phyloP scores from a whole-genome alignment of 768 basidiomycete genomes.

The Phylloporus arenicola region DNA sequence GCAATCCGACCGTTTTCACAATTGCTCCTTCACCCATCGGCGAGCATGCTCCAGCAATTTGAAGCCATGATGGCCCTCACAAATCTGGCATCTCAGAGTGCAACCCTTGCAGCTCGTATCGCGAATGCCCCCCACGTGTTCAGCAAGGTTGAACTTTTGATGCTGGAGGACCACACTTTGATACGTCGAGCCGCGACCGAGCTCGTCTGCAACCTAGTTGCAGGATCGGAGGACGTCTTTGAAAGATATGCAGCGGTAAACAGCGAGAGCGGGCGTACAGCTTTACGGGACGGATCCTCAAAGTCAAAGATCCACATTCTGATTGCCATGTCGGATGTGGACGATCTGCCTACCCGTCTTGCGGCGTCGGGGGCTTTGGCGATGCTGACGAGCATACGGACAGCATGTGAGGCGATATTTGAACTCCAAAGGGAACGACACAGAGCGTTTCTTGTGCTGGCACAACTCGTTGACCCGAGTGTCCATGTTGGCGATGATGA shows the following conservation, averaged over 20 bases:
- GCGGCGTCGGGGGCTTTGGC: slow-evolving; percentile 93
- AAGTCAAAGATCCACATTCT: slow-evolving; percentile 75
- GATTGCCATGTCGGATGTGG: slow-evolving; percentile 79
- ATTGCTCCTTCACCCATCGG: slow-evolving; percentile 62
- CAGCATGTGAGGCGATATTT: slow-evolving; percentile 57
- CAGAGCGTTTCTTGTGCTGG: slow-evolving; percentile 60
- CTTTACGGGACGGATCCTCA: slow-evolving; percentile 25
- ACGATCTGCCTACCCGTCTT: slow-evolving; percentile 76
- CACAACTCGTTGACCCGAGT: slow-evolving; percentile 60
- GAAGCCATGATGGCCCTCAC: slow-evolving; percentile 96
- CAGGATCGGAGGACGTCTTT: slow-evolving; percentile 71
- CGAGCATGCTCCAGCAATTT: slow-evolving; percentile 78
- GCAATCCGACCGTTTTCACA: slow-evolving; percentile 76
- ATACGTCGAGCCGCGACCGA: slow-evolving; percentile 86
- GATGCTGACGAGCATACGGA: slow-evolving; percentile 58
- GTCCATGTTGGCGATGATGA: slow-evolving; percentile 31
- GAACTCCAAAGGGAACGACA: slow-evolving; percentile 60
- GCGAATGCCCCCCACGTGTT: slow-evolving; percentile 56
- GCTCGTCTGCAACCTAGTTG: slow-evolving; percentile 86
- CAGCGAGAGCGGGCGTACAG: slow-evolving; percentile 35
- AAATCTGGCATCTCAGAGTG: slow-evolving; percentile 82
- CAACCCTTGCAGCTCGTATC: slow-evolving; percentile 61
- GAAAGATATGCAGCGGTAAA: slow-evolving; percentile 57
- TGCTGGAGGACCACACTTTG: slow-evolving; percentile 78
- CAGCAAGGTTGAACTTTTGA: slow-evolving; percentile 61